Conservation (phyloP, 768 basidiomycete species). For the Ephemerocybe angulata region DNA sequence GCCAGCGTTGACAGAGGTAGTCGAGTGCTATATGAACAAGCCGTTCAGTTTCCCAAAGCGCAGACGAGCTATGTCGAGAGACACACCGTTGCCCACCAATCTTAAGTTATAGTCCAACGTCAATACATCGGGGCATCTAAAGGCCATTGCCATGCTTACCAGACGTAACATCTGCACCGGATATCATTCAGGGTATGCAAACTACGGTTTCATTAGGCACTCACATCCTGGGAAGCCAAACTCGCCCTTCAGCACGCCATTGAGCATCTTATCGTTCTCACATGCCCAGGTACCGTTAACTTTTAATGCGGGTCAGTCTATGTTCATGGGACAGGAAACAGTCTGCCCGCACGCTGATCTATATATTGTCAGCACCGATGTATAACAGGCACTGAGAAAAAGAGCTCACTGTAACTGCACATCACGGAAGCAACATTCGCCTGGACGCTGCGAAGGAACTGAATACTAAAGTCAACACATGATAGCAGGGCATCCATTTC, state of each 20-base stretch:
- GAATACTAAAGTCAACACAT: background rate
- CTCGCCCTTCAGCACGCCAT: slow-evolving; percentile 62
- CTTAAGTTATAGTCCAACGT: slow-evolving; percentile 24
- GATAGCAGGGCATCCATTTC: background rate
- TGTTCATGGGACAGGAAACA: background rate
- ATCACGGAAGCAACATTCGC: slow-evolving; percentile 65
- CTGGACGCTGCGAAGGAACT: slow-evolving; percentile 56
- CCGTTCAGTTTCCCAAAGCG: background rate
- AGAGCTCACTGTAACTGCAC: slow-evolving; percentile 55
- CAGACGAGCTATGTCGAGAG: background rate
- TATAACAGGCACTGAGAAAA: background rate
- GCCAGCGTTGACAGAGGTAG: slow-evolving; percentile 53
- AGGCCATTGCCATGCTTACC: slow-evolving; percentile 21
- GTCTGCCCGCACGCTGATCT: background rate
- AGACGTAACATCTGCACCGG: slow-evolving; percentile 40
- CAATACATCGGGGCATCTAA: background rate
- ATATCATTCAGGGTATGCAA: background rate
- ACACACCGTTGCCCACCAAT: slow-evolving; percentile 61
- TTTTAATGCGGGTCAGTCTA: background rate
- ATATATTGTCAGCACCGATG: background rate
- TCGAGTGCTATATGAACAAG: slow-evolving; percentile 40
- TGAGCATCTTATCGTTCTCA: slow-evolving; percentile 57
- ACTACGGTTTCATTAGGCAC: slow-evolving; percentile 19
- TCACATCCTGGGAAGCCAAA: slow-evolving; percentile 64
- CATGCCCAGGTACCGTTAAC: slow-evolving; percentile 57